Percentiles rank a stretch among this genome's conserved stretches.
Conservation (phyloP, 345 rosid species). For the Pugionium dolabratum region DNA sequence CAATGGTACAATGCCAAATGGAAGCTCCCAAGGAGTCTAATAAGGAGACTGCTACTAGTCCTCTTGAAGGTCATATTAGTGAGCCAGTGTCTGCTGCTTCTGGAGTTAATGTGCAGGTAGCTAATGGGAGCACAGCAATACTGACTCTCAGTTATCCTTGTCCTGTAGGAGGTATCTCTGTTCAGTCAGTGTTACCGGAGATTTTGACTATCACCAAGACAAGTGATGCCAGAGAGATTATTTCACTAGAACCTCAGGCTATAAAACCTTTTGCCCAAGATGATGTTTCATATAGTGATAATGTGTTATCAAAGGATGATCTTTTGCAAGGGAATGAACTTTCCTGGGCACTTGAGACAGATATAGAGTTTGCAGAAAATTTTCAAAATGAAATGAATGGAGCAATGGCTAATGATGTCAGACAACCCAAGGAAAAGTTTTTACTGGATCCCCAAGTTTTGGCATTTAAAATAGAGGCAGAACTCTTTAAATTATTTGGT, state of each 20-base stretch:
- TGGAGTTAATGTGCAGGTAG: slow-evolving; percentile 26
- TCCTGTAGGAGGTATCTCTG: slow-evolving; percentile 19
- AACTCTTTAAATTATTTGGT: slow-evolving; percentile 63
- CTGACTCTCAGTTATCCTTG: slow-evolving; percentile 21
- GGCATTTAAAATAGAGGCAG: slow-evolving; percentile 70
- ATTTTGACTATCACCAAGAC: slow-evolving; percentile 24
- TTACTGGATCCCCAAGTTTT: slow-evolving; percentile 49
- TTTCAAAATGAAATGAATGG: slow-evolving; percentile 35
- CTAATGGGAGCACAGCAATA: slow-evolving; percentile 34
- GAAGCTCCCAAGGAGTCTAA: slow-evolving; percentile 41
- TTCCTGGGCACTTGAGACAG: slow-evolving; percentile 67
- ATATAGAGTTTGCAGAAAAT: slow-evolving; percentile 36
- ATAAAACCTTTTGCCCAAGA: slow-evolving; percentile 45
- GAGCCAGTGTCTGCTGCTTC: slow-evolving; percentile 28
- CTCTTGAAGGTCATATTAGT: slow-evolving; percentile 23
- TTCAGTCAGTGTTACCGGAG: slow-evolving; percentile 28
- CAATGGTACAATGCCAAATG: slow-evolving; percentile 54
- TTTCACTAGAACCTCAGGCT: slow-evolving; percentile 41
- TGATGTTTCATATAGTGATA: slow-evolving; percentile 58
- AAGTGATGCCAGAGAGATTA: slow-evolving; percentile 30
- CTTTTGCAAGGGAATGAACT: slow-evolving; percentile 86
- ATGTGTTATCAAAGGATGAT: slow-evolving; percentile 68
- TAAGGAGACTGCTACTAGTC: slow-evolving; percentile 33
- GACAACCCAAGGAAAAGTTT: slow-evolving; percentile 19
- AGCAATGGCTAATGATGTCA: slow-evolving; percentile 27